Evolutionary conservation across 495 filamentous ascomycete genomes (phyloP).

Genomic region (Neurospora sp.): DNA sequence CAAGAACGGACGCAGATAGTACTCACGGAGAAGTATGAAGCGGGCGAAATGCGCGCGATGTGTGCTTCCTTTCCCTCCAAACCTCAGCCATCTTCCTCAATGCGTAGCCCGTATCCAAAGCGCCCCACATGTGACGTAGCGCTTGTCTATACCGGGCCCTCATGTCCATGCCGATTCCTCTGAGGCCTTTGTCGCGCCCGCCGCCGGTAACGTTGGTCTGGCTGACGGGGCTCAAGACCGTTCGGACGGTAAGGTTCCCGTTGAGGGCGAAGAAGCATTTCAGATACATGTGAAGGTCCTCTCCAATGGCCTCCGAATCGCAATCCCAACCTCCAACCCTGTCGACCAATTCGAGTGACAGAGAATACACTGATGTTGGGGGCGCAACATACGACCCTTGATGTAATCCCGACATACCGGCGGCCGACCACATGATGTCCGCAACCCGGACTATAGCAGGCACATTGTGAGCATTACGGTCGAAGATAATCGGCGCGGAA

Average conservation of each 20-base stretch:
- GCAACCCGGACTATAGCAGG: conserved; percentile 58
- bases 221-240: conserved; percentile 52
- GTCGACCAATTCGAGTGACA: conserved; percentile 52
- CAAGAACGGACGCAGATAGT: not conserved
- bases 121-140: conserved; percentile 63
- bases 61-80: conserved; percentile 41
- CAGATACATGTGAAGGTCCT: conserved; percentile 65
- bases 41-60: conserved; percentile 38
- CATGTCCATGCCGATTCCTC: conserved; percentile 43
- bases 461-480: conserved; percentile 57
- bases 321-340: conserved; percentile 58
- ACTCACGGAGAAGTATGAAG: conserved; percentile 39
- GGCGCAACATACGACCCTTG: conserved; percentile 48
- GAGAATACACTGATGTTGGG: conserved; percentile 60
- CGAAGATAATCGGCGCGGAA: conserved; percentile 60
- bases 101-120: conserved; percentile 55
- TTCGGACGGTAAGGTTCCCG: conserved; percentile 46
- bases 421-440: conserved; percentile 57
- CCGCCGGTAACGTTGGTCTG: conserved; percentile 57
- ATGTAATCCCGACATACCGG: conserved; percentile 57
- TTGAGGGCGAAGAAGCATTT: conserved; percentile 65
- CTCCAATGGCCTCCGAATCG: conserved; percentile 56
- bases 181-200: conserved; percentile 33
- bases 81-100: conserved; percentile 37
- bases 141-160: conserved; percentile 55